These are phyloP conservation scores for Ganoderma lingzhi DNA, from an alignment of 1,284 basidiomycete species.

Conservation along the genomic window DNA sequence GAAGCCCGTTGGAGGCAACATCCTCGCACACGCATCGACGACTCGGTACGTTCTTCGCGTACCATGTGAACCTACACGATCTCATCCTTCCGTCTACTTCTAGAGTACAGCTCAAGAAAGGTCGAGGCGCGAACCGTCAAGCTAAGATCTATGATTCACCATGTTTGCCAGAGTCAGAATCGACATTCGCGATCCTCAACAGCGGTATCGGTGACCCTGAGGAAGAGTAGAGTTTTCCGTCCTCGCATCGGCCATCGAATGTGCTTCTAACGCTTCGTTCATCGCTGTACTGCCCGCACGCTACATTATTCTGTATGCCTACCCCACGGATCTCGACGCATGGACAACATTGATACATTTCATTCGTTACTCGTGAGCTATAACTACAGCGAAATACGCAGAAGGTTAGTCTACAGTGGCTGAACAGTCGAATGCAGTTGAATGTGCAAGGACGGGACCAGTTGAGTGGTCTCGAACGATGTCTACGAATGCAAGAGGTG, in stretches of 20 bases:
- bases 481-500: constrained; percentile 28
- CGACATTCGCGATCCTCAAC: constrained; percentile 91
- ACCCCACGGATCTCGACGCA: constrained; percentile 11
- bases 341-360: constrained; percentile 22
- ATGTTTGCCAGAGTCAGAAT: constrained; percentile 97
- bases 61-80: background rate
- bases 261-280: constrained; percentile 6
- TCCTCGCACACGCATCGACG: constrained; percentile 96
- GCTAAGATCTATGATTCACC: constrained; percentile 99
- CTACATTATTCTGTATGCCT: constrained; percentile 17
- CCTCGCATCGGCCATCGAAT: constrained; percentile 11
- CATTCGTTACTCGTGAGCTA: constrained; percentile 22
- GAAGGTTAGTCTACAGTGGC: constrained; percentile 32
- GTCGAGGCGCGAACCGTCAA: constrained; percentile 90
- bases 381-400: constrained; percentile 29
- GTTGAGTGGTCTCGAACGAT: constrained; percentile 47
- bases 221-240: constrained; percentile 64
- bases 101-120: constrained; percentile 93
- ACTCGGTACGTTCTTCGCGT: constrained; percentile 66
- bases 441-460: constrained; percentile 42
- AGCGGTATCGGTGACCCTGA: constrained; percentile 94
- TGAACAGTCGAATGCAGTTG: constrained; percentile 40
- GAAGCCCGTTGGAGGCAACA: constrained; percentile 98
- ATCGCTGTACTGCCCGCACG: constrained; percentile 8
- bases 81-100: background rate